Evolutionary conservation across 2,329 filamentous ascomycete species (phyloP), one percentile per base, ranked within the genome.

Genomic region (Geosmithia morbida): DNA sequence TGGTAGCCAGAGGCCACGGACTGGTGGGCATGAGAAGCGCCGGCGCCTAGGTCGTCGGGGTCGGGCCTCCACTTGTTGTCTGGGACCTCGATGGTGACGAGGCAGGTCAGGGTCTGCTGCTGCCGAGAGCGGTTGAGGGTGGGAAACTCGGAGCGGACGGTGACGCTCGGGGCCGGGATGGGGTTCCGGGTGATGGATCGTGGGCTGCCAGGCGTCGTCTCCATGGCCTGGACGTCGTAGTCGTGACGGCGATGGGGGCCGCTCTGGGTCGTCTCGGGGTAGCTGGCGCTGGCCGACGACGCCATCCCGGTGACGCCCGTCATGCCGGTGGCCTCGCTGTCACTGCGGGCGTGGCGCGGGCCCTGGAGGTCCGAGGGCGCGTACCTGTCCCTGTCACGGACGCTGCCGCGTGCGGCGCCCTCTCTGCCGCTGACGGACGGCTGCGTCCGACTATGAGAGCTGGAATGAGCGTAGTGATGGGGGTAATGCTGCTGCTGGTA

Each of bases 211-310:
- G 94, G 72, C 33, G 81, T 84, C 0, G 86, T 87, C 63, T 96
- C 90, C 87, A 96, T 95, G 3, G 89, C 88, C 62, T 97, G 90
- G 16, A 95, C 79, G 59, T 97, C 92, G 58, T 95, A 97, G 60
- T 97, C 90, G 59, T 96, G 88, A 48, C 85, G 83, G 55, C 89
- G 79, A 41, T 75, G 74, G 39, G 77, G 77, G 7, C 75, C 77
- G 56, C 78, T 83, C 55, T 86, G 80, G 16, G 80, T 79, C 2
- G 82, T 82, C 52, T 90, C 85, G 22, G 81, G 75, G 58, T 94
- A 95, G 43, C 89, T 87, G 95, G 75, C 79, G 43, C 89, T 87
- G 19, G 75, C 79, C 1, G 86, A 88, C 1, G 87, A 92, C 10
- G 80, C 73, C 26, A 77, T 69, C 8, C 81, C 81, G 3, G 83